Conservation (phyloP, 1,139 yeast species). For the Yamadazyma membranifaciens region DNA sequence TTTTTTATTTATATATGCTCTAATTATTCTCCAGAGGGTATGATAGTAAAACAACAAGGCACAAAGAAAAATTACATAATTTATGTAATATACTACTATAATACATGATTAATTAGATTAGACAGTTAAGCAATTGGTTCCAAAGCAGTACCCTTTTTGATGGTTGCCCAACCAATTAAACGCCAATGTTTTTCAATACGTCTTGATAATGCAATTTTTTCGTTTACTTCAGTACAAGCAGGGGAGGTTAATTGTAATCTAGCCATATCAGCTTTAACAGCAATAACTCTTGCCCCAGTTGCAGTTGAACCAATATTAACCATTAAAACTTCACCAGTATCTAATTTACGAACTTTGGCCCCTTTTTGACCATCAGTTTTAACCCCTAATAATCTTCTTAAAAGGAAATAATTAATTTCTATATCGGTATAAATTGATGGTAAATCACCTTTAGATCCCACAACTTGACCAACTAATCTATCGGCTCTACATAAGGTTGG, state of each 20-base stretch:
- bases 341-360: constrained; percentile 93
- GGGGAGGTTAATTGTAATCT: constrained; percentile 95
- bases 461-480: constrained; percentile 98
- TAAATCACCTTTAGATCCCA: constrained; percentile 93
- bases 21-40: background rate
- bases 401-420: constrained; percentile 93
- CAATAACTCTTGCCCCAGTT: constrained; percentile 97
- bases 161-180: constrained; percentile 99
- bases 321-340: constrained; percentile 95
- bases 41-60: too few relatives aligned
- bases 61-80: constrained; percentile 7
- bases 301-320: constrained; percentile 99
- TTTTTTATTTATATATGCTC: too few relatives aligned
- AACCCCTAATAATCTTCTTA: constrained; percentile 96
- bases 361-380: constrained; percentile 95
- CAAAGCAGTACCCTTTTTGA: constrained; percentile 88
- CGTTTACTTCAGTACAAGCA: constrained; percentile 97
- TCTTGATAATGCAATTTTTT: constrained; percentile 97
- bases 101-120: constrained; percentile 1
- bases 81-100: constrained; percentile 4
- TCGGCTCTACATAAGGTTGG: constrained; percentile 99
- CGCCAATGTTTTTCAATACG: constrained; percentile 99
- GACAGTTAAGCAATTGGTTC: constrained; percentile 53
- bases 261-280: constrained; percentile 99
- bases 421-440: constrained; percentile 97